A percentile compares a stretch with the other conserved stretches of the same genome.
Conservation (phyloP, 331 rosid species). For the Ulmus americana region DNA sequence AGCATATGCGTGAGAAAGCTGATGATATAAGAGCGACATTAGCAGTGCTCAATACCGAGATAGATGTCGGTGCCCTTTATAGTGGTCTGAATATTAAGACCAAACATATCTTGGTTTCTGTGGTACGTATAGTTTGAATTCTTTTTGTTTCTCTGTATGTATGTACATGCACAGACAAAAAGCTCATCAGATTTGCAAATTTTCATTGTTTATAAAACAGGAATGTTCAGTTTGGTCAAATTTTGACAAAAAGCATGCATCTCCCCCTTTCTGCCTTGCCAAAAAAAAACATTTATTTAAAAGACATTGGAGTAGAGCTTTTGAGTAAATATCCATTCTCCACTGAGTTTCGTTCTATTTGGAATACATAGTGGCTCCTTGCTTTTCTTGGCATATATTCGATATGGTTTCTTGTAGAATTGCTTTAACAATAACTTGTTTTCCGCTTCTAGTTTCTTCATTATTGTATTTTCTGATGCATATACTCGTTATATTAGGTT, state of each 20-base stretch:
- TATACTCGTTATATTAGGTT: conserved; percentile 44
- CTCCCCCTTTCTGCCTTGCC: background rate
- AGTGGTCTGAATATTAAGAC: conserved; percentile 77
- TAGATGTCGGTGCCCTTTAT: conserved; percentile 74
- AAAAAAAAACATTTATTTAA: background rate
- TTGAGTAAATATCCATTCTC: background rate
- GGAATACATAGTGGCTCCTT: background rate
- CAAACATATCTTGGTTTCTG: conserved; percentile 73
- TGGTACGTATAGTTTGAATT: conserved; percentile 50
- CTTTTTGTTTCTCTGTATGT: background rate
- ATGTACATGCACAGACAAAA: background rate
- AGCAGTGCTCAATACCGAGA: conserved; percentile 63
- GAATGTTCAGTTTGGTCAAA: conserved; percentile 4
- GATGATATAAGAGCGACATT: conserved; percentile 75
- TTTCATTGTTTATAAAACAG: background rate
- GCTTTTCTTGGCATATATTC: background rate
- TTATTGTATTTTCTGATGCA: conserved; percentile 18
- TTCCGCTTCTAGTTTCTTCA: conserved; percentile 6
- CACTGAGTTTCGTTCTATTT: background rate
- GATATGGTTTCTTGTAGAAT: background rate
- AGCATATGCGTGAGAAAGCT: conserved; percentile 76
- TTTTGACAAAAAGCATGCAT: background rate
- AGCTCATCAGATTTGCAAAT: background rate
- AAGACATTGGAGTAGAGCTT: background rate
- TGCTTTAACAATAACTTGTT: background rate